Evolutionary conservation across 2,329 filamentous ascomycete species (phyloP).

Genomic region (Hymenoscyphus albidus): DNA sequence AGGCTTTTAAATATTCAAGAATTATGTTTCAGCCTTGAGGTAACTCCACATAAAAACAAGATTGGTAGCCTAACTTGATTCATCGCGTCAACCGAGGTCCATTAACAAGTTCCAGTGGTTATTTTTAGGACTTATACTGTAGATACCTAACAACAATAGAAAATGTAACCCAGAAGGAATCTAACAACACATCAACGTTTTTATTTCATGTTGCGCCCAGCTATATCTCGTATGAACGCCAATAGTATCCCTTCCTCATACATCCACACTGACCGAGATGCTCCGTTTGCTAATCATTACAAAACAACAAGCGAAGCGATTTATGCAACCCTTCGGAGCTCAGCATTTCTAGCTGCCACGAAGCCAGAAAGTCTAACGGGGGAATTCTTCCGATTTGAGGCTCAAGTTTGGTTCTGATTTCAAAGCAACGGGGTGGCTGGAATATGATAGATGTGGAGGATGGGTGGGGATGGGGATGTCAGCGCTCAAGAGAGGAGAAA

Average conservation of each 20-base stretch:
- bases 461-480: not conserved
- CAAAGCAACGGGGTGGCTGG: not conserved
- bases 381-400: not conserved
- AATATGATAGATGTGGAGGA: not conserved
- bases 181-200: too few species aligned
- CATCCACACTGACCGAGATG: not conserved
- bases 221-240: not conserved
- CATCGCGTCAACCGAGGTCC: too few species aligned
- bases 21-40: not conserved
- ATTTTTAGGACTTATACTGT: too few species aligned
- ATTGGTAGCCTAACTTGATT: not conserved
- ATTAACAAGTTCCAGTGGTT: too few species aligned
- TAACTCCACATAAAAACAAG: not conserved
- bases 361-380: not conserved
- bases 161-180: too few species aligned
- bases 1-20: not conserved
- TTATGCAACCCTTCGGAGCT: conserved; percentile 2
- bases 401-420: not conserved
- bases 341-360: too few species aligned
- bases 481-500: not conserved
- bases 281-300: not conserved
- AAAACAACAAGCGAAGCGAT: not conserved
- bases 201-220: not conserved
- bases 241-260: not conserved
- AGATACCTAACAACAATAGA: too few species aligned